A percentile compares a stretch with the other conserved stretches of the same genome.
phyloP scores from a whole-genome alignment of 1,139 yeast species.

The Yamadazyma triangularis region DNA sequence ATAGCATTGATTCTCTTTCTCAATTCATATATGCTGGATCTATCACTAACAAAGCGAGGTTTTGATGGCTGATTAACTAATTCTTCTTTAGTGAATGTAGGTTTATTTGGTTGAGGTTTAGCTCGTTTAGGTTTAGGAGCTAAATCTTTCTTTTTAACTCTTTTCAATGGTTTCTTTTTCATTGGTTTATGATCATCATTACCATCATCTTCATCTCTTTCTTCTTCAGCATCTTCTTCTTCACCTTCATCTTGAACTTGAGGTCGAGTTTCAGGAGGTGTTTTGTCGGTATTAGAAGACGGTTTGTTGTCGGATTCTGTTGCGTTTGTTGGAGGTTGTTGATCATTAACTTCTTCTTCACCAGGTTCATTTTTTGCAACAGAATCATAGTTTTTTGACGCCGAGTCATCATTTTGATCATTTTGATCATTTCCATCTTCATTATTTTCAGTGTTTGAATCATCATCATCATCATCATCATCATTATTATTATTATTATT shows the following conservation, averaged over 20 bases:
- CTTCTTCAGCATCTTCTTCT: constrained; percentile 12
- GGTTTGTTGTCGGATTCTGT: too few relatives aligned
- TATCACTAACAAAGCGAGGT: constrained; percentile 76
- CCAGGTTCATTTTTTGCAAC: too few relatives aligned
- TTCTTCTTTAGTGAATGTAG: constrained; percentile 31
- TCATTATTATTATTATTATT: too few relatives aligned
- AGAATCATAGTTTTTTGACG: too few relatives aligned
- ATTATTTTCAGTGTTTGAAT: too few relatives aligned
- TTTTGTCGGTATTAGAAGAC: neutral
- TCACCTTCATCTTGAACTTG: constrained; percentile 8
- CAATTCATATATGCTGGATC: constrained; percentile 74
- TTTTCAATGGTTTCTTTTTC: constrained; percentile 11
- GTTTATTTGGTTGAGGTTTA: constrained; percentile 6
- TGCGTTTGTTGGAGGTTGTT: neutral
- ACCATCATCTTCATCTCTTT: constrained; percentile 12
- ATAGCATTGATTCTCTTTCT: constrained; percentile 86
- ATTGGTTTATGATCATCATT: too few relatives aligned
- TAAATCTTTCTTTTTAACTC: constrained; percentile 12
- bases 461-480: too few relatives aligned
- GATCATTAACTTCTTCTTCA: too few relatives aligned
- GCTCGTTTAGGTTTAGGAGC: too few relatives aligned
- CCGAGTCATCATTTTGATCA: neutral
- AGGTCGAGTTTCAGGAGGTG: neutral
- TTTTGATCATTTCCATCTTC: neutral
- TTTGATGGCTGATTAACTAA: constrained; percentile 62